Base-by-base conservation (phyloP, 2,329 filamentous ascomycete genomes). In the Sporothrix brasiliensis region DNA sequence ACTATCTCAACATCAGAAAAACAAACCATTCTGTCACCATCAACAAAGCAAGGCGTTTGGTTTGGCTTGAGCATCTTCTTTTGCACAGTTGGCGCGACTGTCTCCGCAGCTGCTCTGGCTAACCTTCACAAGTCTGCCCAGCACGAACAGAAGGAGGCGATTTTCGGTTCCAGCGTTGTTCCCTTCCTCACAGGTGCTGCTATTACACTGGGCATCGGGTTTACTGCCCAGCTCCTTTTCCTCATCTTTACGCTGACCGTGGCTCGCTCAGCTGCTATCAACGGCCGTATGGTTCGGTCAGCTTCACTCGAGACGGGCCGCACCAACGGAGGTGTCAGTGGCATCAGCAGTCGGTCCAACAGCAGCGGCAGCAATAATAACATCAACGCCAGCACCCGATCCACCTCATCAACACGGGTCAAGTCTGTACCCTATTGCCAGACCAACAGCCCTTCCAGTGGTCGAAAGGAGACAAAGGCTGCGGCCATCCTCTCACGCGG, bases 371-470 rank as follows among this genome's bases (percentile, higher is more conserved):
- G 52, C 56, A 65, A 16, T 44, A 65, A 39, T 41, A 66, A 52
- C 6, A 34, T 34, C 30, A 39, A 41, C 77, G 78, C 79, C 52
- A 77, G 75, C 44, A 76, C 72, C 50, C 75, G 76, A 11, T 77
- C 77, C 11, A 75, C 77, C 13, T 74, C 77, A 39, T 71, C 69
- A 1, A 49, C 24, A 2, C 79, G 81, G n/a, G 77, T 87, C 74
- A 88, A 87, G 77, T 80, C 85, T 4, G 80, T 87, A 24, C 83
- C 82, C 2, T 88, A 88, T 75, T 81, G 83, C 75, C 78, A 82
- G 72, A 84, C 84, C 0, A 76, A 77, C 14, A 54, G 50, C 81
- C 82, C 14, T 86, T 86, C 75, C 68, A 83, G 83, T 0, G 76
- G 77, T 41, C 79, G 80, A 10, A 76, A 75, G 2, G 75, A 77